phyloP scores from a whole-genome alignment of 2,329 filamentous ascomycete species.

The Clarireedia homoeocarpa region DNA sequence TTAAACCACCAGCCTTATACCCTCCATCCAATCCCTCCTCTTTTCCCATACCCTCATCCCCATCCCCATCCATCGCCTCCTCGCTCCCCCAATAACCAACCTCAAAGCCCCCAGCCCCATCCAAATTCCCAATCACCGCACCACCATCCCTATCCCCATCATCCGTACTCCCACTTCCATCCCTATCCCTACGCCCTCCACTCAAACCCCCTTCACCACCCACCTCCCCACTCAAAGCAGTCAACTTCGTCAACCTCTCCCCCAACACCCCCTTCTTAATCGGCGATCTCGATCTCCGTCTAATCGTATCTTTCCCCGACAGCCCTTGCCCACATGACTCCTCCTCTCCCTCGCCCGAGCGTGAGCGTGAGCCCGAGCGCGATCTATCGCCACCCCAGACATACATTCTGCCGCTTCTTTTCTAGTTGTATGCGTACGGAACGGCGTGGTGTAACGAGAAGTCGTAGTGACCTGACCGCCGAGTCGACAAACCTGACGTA shows the following conservation, averaged over 20 bases:
- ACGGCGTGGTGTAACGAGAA: too few species aligned
- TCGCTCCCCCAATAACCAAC: too few species aligned
- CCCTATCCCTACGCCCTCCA: neutral
- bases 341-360: neutral
- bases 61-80: neutral
- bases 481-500: too few species aligned
- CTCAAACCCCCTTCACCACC: neutral
- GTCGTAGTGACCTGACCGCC: too few species aligned
- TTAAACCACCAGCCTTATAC: neutral
- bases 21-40: neutral
- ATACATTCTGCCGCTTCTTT: too few species aligned
- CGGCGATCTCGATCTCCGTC: too few species aligned
- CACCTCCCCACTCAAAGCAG: neutral
- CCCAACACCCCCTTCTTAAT: too few species aligned
- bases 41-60: neutral
- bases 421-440: neutral
- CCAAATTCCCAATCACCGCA: neutral
- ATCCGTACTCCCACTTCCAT: neutral
- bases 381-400: neutral
- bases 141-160: neutral
- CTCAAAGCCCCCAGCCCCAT: neutral
- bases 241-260: neutral
- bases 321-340: too few species aligned
- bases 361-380: neutral
- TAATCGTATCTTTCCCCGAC: too few species aligned